Conservation (phyloP, 257 asterid genomes). For the Solanum chilense region DNA sequence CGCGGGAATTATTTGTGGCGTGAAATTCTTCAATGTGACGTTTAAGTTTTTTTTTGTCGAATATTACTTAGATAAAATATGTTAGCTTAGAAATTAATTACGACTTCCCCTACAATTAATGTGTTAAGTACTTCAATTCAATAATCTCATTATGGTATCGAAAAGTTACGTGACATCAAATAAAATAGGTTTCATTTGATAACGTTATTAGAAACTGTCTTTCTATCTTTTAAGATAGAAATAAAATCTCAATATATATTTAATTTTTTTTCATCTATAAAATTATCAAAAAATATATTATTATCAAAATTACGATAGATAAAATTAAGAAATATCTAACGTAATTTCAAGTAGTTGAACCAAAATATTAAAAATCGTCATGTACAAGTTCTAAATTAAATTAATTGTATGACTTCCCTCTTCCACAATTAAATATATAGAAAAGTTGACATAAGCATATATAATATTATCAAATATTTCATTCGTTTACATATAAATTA, state of each 20-base stretch:
- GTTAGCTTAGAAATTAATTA: background rate
- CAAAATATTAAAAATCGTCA: background rate
- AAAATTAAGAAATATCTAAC: background rate
- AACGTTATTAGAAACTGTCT: too few species aligned
- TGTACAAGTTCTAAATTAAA: background rate
- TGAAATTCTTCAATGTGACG: background rate
- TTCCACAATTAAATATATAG: background rate
- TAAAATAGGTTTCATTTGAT: background rate
- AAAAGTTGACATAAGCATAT: background rate
- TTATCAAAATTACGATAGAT: background rate
- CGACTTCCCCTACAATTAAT: background rate
- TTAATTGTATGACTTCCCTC: background rate
- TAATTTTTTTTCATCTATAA: accelerated
- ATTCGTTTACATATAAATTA: background rate
- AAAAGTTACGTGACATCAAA: background rate
- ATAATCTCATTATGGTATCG: background rate
- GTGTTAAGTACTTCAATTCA: background rate
- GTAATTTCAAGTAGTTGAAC: background rate
- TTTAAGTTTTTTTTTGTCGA: background rate
- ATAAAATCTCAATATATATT: background rate
- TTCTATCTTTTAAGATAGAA: too few species aligned
- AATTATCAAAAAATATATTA: background rate
- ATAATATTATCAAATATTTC: background rate
- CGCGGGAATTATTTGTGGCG: background rate
- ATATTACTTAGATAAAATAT: background rate